Base-by-base conservation (phyloP, 345 rosid genomes). In the Moricandia arvensis region DNA sequence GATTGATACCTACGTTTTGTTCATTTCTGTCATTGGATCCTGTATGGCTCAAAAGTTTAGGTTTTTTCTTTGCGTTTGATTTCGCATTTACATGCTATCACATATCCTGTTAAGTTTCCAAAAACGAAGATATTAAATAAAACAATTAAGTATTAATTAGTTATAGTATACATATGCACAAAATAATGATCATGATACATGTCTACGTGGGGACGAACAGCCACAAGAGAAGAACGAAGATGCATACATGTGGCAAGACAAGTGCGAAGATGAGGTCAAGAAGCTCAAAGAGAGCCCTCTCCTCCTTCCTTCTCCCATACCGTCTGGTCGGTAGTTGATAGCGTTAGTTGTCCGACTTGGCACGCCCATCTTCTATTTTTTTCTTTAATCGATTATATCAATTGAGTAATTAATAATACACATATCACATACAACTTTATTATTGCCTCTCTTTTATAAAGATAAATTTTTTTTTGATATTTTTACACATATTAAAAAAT, bases 261-360 rank as follows among this genome's bases (percentile, higher is more conserved):
- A 69, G 37, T 63, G 75, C 66, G 37, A 51, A 27, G 63, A 68
- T 68, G 79, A 60, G 68, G n/a, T 68, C 74, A 61, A 61, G 43
- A 35, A 27, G 74, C 73, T 67, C 17, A 30, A 6, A 55, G n/a
- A 37, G 79, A 68, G 18, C 64, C 58, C 47, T 38, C 15, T 30
- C 17, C 27, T 16, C 27, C 8, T 54, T 37, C 73, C 12, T 35
- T 35, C 2, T 11, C 53, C 72, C 68, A 49, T 69, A 53, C 26
- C 29, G 70, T 76, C 75, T 76, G 75, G 75, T 63, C 80, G 66
- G 80, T 69, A 69, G 75, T 70, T 69, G 70, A 69, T n/a, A 76
- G 69, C 75, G 65, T 63, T 69, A 55, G 59, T 76, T 63, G 80
- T 69, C 74, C n/a, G 75, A 51, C 69, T 75, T 68, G 26, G 55